Evolutionary conservation across 176 grass and related monocot genomes (phyloP).

Genomic region (Saccharum spontaneum): DNA sequence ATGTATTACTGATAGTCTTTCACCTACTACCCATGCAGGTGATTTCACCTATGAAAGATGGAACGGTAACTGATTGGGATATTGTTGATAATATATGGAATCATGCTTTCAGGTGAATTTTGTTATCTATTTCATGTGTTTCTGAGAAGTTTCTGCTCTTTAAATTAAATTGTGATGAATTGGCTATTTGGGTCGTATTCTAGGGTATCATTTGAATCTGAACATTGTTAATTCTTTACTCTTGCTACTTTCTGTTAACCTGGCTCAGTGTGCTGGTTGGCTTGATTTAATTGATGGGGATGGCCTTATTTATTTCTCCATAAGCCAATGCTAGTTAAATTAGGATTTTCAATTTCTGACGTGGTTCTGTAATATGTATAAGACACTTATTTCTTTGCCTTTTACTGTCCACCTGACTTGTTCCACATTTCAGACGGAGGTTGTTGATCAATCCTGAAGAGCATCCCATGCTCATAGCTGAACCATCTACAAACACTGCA

Average conservation of each 20-base stretch:
- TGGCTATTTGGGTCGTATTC: not conserved
- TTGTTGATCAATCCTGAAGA: slow-evolving; percentile 96
- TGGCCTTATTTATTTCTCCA: not conserved
- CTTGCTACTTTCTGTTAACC: not conserved
- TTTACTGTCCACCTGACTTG: slow-evolving; percentile 3
- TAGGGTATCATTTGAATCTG: slow-evolving; percentile 15
- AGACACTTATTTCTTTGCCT: not conserved
- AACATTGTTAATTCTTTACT: not conserved
- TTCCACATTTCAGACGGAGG: slow-evolving; percentile 56
- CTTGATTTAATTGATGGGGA: slow-evolving; percentile 15
- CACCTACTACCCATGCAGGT: slow-evolving; percentile 49
- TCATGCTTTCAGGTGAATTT: slow-evolving; percentile 90
- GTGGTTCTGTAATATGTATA: slow-evolving; percentile 2
- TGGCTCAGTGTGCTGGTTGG: not conserved
- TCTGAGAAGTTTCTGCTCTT: slow-evolving; percentile 3
- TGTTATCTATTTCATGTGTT: not conserved
- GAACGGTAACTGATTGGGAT: slow-evolving; percentile 93
- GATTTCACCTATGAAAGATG: slow-evolving; percentile 94
- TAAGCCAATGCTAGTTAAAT: not conserved
- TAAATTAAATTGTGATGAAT: slow-evolving; percentile 22
- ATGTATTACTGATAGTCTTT: slow-evolving; percentile 23
- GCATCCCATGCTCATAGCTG: slow-evolving; percentile 96
- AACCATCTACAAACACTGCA: slow-evolving; percentile 79
- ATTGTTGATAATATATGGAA: slow-evolving; percentile 97
- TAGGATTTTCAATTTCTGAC: not conserved